These are phyloP conservation scores for Cordyceps militaris DNA, from an alignment of 2,329 filamentous ascomycete genomes.

Conservation along the genomic window DNA sequence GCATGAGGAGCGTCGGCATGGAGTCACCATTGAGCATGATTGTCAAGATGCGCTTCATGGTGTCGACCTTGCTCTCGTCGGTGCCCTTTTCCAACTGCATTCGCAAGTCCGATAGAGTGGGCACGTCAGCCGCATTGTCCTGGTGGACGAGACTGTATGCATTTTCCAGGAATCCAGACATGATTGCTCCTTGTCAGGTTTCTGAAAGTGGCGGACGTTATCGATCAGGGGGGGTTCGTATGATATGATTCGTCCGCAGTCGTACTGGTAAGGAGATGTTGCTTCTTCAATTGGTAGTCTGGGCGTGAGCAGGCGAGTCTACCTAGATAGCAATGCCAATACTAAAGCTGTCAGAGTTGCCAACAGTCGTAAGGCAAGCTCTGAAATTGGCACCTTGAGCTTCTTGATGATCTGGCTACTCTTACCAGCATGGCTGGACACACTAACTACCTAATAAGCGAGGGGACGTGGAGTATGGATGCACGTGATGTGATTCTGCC, in stretches of 20 bases:
- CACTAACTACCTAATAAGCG: conserved; percentile 25
- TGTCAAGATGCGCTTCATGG: conserved; percentile 92
- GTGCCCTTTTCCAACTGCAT: conserved; percentile 89
- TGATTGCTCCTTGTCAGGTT: conserved; percentile 35
- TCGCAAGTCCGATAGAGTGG: conserved; percentile 83
- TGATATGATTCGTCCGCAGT: neutral
- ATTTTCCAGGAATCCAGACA: conserved; percentile 92
- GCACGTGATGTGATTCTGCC: conserved; percentile 31
- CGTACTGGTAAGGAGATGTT: neutral
- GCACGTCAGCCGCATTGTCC: conserved; percentile 93
- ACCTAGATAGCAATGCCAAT: conserved; percentile 23
- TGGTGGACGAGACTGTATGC: conserved; percentile 95
- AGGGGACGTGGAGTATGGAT: conserved; percentile 16
- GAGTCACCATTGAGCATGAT: conserved; percentile 98
- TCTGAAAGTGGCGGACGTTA: neutral
- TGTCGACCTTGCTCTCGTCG: conserved; percentile 88
- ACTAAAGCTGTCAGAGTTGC: conserved; percentile 24
- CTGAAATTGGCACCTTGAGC: conserved; percentile 21
- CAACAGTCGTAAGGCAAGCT: conserved; percentile 23
- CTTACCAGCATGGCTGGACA: conserved; percentile 27
- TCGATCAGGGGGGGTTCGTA: conserved; percentile 4
- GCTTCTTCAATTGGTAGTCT: conserved; percentile 18
- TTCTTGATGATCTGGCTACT: conserved; percentile 32
- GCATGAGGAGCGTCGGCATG: conserved; percentile 94
- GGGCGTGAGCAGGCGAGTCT: conserved; percentile 23